phyloP scores from a whole-genome alignment of 345 rosid genomes.

The Syzygium grande region DNA sequence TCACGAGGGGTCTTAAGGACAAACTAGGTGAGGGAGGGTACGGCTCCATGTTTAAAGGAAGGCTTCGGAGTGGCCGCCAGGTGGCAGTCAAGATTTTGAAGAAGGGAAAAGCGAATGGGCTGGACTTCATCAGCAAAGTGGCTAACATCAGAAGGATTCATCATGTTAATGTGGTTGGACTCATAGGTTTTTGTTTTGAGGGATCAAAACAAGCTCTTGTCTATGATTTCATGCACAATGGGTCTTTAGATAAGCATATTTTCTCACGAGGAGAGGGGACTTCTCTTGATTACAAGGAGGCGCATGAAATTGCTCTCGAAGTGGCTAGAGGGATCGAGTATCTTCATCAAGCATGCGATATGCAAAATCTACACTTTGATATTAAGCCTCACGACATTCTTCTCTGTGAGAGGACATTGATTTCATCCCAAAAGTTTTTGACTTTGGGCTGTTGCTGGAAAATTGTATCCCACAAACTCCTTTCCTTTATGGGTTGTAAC shows the following conservation, averaged over 20 bases:
- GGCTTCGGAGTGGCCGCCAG: fast-evolving
- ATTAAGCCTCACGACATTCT: background rate
- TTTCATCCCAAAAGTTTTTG: background rate
- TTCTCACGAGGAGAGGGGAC: background rate
- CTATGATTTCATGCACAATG: background rate
- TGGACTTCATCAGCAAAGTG: background rate
- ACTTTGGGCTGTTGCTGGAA: fast-evolving
- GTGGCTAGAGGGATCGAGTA: background rate
- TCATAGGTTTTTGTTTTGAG: no score
- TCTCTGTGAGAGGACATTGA: no score
- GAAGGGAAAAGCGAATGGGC: fast-evolving
- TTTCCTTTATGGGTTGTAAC: no score
- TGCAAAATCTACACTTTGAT: background rate
- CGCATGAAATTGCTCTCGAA: fast-evolving
- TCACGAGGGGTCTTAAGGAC: no score
- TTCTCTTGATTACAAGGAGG: background rate
- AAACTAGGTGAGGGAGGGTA: background rate
- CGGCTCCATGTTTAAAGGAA: fast-evolving
- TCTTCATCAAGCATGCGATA: background rate
- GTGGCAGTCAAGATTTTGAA: background rate
- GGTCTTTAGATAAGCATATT: background rate
- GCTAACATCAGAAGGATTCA: background rate
- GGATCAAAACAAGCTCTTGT: background rate
- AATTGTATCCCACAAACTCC: background rate
- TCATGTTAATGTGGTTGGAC: background rate